Evolutionary conservation across 768 basidiomycete species (phyloP), one percentile per base, ranked within the genome.

Genomic region (Termitomyces sp.): DNA sequence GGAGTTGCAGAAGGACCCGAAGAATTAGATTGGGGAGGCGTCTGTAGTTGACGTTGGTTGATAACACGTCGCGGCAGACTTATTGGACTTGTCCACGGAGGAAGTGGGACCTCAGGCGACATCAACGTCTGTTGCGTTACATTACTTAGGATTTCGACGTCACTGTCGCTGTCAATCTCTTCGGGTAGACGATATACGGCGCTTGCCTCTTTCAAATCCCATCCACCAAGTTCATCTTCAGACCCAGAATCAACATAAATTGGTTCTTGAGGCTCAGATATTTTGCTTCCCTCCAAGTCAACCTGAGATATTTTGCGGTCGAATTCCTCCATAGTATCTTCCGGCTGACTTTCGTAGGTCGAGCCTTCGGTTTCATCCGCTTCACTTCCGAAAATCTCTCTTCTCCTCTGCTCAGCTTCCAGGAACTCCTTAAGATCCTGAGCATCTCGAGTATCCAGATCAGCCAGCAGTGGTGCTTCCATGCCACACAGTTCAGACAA

Each of bases 401-500:
- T 81, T 50, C 83, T 74, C 60, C 63, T 69, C 63, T 67, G 71
- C 66, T 91, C 90, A 1, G 83, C 85, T 56, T 85, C 81, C 65
- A 90, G 59, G 55, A 91, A 92, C 27, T 85, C 84, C 49, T 70
- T 71, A 49, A 91, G 73, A 64, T 88, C 88, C 47, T 82, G 78
- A 12, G 82, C 82, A 62, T 87, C 84, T 10, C 73, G 73, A 0
- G 83, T 74, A 55, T 80, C 70, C 60, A 71, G 69, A 36, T 69
- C 69, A 0, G 71, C 70, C 36, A 77, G 73, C 16, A 79, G 81
- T 64, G 78, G 80, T 59, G 80, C 64, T 57, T 56, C 61, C 58
- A 56, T 72, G 59, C 67, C 61, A 64, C 70, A 59, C 59, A 68
- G 50, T 54, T 72, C 62, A 10, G 78, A 67, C 54, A 86, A 77